Percentiles rank a stretch among this genome's conserved stretches.
These are phyloP conservation scores for Tricholoma matsutake DNA, from an alignment of 768 basidiomycete genomes.

Conservation along the genomic window DNA sequence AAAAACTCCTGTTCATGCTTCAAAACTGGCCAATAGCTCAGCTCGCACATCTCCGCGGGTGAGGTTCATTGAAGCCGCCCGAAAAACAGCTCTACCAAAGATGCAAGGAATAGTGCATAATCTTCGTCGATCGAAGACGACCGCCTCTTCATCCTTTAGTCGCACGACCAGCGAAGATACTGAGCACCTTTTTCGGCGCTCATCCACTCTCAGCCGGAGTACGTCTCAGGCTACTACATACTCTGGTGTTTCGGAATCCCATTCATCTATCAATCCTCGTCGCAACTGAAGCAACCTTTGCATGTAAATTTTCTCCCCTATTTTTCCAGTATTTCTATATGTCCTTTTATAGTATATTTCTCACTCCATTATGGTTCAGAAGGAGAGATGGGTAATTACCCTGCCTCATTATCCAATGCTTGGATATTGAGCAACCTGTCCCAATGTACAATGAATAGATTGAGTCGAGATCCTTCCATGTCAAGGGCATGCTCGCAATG, in stretches of 20 bases:
- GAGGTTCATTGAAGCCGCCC: constrained; percentile 28
- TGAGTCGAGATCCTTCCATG: too few relatives aligned
- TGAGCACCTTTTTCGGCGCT: constrained; percentile 7
- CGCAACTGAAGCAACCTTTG: background rate
- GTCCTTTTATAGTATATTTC: too few relatives aligned
- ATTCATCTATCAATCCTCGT: background rate
- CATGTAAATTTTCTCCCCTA: background rate
- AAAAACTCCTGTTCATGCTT: constrained; percentile 5
- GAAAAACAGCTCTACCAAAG: constrained; percentile 34
- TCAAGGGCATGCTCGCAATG: too few relatives aligned
- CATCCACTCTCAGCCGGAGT: constrained; percentile 7
- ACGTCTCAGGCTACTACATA: constrained; percentile 4
- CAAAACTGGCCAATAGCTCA: constrained; percentile 8
- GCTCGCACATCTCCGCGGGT: constrained; percentile 3
- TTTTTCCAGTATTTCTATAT: background rate
- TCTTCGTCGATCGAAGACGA: constrained; percentile 37
- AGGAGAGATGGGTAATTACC: too few relatives aligned
- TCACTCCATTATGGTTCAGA: too few relatives aligned
- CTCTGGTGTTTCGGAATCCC: constrained; percentile 5
- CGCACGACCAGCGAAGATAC: constrained; percentile 19
- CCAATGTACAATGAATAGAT: too few relatives aligned
- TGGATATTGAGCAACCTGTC: too few relatives aligned
- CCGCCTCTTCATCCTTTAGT: constrained; percentile 20
- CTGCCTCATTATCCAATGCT: too few relatives aligned
- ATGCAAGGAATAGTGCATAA: constrained; percentile 36